Conservation (phyloP, 805 yeast species). For the Candida morakotiae region DNA sequence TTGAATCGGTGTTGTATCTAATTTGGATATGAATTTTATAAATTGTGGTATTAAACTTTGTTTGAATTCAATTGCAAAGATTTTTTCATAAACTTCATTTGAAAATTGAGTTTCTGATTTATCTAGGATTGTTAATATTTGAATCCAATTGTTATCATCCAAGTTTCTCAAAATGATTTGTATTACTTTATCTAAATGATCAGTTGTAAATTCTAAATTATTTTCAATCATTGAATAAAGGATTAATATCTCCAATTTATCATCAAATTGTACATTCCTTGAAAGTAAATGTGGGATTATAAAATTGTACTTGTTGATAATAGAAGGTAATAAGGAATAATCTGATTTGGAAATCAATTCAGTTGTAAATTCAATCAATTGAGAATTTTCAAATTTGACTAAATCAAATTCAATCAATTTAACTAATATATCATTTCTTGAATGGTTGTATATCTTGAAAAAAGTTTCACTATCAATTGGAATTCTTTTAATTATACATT, state of each 20-base stretch:
- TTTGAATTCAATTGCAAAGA: slow-evolving; percentile 27
- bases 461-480: background rate
- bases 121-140: slow-evolving; percentile 9
- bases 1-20: slow-evolving; percentile 17
- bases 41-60: slow-evolving; percentile 23
- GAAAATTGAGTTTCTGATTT: background rate
- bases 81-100: slow-evolving; percentile 12
- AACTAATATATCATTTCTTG: slow-evolving; percentile 5
- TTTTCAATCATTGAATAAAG: slow-evolving; percentile 15
- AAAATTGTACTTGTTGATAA: slow-evolving; percentile 7
- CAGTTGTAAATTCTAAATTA: slow-evolving; percentile 1
- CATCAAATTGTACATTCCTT: slow-evolving; percentile 13
- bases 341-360: background rate
- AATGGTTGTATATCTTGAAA: background rate
- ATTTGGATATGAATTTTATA: slow-evolving; percentile 23
- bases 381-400: slow-evolving; percentile 2
- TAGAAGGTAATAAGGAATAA: slow-evolving; percentile 9
- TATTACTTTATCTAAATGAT: slow-evolving; percentile 7
- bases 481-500: slow-evolving; percentile 2
- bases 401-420: slow-evolving; percentile 8
- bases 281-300: slow-evolving; percentile 1
- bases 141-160: slow-evolving; percentile 11
- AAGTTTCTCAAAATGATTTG: slow-evolving; percentile 6
- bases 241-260: slow-evolving; percentile 14
- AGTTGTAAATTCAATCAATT: slow-evolving; percentile 1